These are phyloP conservation scores for Breynia disticha DNA, from an alignment of 441 rosid species.

Conservation along the genomic window DNA sequence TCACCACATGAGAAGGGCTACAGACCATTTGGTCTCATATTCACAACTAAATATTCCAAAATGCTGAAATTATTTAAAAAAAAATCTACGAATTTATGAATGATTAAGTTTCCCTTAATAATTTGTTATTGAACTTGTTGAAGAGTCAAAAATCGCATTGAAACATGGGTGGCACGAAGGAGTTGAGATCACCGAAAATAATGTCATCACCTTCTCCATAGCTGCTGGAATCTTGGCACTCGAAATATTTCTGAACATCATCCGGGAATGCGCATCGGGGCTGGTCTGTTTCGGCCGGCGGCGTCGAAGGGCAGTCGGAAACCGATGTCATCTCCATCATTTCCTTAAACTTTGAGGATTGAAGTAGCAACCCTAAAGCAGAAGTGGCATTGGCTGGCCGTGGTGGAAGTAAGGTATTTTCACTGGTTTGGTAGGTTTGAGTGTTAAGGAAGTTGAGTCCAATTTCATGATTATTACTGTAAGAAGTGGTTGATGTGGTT, in stretches of 20 bases:
- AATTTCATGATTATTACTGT: constrained; percentile 17
- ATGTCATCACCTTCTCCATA: constrained; percentile 30
- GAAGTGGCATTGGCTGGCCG: constrained; percentile 36
- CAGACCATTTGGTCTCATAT: constrained; percentile 12
- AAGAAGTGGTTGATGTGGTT: constrained; percentile 1
- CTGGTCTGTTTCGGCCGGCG: constrained; percentile 21
- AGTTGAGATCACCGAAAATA: constrained; percentile 44
- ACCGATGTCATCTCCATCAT: constrained; percentile 56
- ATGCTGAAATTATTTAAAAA: neutral
- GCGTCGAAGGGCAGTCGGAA: constrained; percentile 19
- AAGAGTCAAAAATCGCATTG: constrained; percentile 36
- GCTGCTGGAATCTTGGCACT: constrained; percentile 42
- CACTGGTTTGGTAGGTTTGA: constrained; percentile 13
- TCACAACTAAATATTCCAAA: constrained; percentile 5
- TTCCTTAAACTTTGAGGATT: constrained; percentile 57
- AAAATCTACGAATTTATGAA: neutral
- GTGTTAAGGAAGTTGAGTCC: constrained; percentile 22
- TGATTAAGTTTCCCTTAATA: neutral
- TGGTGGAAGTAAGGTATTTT: constrained; percentile 15
- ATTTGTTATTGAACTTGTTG: neutral
- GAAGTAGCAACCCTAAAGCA: constrained; percentile 54
- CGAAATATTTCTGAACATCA: constrained; percentile 63
- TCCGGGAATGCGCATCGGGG: constrained; percentile 55
- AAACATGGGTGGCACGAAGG: constrained; percentile 38
- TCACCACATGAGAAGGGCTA: constrained; percentile 6